Evolutionary conservation across 1,284 basidiomycete species (phyloP).

Genomic region (Termitomyces sp.): DNA sequence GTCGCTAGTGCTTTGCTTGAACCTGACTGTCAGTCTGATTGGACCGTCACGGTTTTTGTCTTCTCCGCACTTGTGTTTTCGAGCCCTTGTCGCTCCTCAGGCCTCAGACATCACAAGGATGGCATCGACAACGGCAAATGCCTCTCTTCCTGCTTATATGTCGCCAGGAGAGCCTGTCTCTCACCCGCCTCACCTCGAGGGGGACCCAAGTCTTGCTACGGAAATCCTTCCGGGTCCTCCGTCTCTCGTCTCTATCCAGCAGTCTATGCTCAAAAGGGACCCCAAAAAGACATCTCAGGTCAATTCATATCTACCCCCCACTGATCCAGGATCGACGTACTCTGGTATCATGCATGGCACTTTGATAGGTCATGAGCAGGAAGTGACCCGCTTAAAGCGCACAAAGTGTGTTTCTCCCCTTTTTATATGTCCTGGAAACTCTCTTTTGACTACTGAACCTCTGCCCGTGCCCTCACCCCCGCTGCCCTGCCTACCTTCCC

Average conservation of each 20-base stretch:
- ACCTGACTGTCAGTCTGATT: slow-evolving; percentile 16
- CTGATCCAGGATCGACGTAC: slow-evolving; percentile 81
- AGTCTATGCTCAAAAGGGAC: slow-evolving; percentile 63
- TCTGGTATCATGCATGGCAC: slow-evolving; percentile 63
- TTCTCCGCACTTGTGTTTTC: slow-evolving; percentile 16
- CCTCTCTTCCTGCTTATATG: slow-evolving; percentile 54
- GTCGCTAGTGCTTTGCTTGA: slow-evolving; percentile 10
- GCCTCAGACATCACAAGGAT: slow-evolving; percentile 27
- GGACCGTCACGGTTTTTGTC: slow-evolving; percentile 16
- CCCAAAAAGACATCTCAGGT: slow-evolving; percentile 62
- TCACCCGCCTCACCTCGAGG: slow-evolving; percentile 74
- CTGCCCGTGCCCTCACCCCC: slow-evolving; percentile 5
- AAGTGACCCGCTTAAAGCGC: slow-evolving; percentile 66
- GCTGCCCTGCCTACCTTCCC: slow-evolving; percentile 4
- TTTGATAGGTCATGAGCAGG: slow-evolving; percentile 52
- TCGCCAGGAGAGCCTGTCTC: slow-evolving; percentile 60
- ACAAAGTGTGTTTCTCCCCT: slow-evolving; percentile 49
- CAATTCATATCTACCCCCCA: slow-evolving; percentile 70
- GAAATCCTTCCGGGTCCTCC: slow-evolving; percentile 82
- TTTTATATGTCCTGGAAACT: slow-evolving; percentile 9
- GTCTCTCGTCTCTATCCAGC: slow-evolving; percentile 60
- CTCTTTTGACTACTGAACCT: slow-evolving; percentile 15
- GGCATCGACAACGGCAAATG: slow-evolving; percentile 61
- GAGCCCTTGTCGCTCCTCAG: slow-evolving; percentile 7
- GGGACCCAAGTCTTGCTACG: slow-evolving; percentile 70